Conservation (phyloP, 768 basidiomycete species). For the Boletus rubropictus region DNA sequence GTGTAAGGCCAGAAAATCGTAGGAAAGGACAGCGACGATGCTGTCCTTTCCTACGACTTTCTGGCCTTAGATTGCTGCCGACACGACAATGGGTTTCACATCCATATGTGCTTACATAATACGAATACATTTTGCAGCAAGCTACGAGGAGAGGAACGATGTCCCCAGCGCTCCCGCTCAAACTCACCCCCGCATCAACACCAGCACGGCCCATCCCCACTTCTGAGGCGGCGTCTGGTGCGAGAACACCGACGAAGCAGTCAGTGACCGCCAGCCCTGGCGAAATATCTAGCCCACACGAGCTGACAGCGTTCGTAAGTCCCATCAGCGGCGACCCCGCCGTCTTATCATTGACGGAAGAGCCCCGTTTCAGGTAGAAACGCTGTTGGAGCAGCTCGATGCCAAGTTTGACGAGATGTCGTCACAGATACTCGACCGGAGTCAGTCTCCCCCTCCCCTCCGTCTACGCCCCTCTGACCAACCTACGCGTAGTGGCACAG, state of each 20-base stretch:
- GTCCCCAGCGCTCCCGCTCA: constrained; percentile 61
- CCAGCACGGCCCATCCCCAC: constrained; percentile 37
- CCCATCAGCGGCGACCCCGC: constrained; percentile 4
- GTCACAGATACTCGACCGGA: constrained; percentile 76
- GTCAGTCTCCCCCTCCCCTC: constrained; percentile 39
- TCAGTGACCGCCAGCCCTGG: constrained; percentile 33
- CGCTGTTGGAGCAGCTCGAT: constrained; percentile 82
- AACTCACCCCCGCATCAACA: constrained; percentile 51
- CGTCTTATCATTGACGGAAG: not conserved
- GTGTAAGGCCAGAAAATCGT: too few species aligned
- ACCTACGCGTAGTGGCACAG: constrained; percentile 61
- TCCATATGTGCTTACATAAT: too few species aligned
- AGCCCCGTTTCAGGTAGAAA: constrained; percentile 62
- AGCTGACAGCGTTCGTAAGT: constrained; percentile 89
- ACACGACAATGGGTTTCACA: too few species aligned
- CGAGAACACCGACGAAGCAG: constrained; percentile 46
- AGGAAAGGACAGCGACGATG: too few species aligned
- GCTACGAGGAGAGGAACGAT: constrained; percentile 11
- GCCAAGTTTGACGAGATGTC: constrained; percentile 92
- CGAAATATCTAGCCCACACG: constrained; percentile 89
- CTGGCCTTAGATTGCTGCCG: not conserved
- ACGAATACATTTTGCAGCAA: not conserved
- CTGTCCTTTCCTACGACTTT: too few species aligned
- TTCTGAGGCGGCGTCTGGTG: constrained; percentile 19
- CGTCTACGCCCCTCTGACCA: constrained; percentile 2